A percentile compares a stretch with the other conserved stretches of the same genome.
These are phyloP conservation scores for Penicillium flavigenum DNA, from an alignment of 495 filamentous ascomycete species.

Conservation along the genomic window DNA sequence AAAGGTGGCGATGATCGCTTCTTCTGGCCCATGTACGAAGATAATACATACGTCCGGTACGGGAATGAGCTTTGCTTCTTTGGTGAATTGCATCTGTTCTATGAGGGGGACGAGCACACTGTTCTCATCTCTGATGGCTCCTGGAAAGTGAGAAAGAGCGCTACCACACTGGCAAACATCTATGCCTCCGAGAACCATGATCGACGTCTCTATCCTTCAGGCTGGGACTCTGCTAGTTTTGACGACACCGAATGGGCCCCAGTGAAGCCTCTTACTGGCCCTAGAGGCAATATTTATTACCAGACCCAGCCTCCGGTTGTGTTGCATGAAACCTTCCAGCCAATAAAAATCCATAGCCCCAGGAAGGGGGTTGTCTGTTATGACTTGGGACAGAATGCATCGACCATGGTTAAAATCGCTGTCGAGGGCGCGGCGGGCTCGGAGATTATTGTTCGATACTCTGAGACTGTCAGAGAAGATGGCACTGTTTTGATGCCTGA, in stretches of 20 bases:
- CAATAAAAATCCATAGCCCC: constrained; percentile 18
- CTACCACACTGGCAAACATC: constrained; percentile 31
- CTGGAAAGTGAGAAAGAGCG: constrained; percentile 29
- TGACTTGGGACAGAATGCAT: constrained; percentile 32
- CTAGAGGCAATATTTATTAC: constrained; percentile 27
- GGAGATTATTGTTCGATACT: constrained; percentile 29
- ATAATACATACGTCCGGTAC: constrained; percentile 34
- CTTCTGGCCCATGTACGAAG: constrained; percentile 37
- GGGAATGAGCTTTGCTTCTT: constrained; percentile 37
- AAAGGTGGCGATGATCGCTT: constrained; percentile 29
- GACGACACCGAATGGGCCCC: constrained; percentile 20
- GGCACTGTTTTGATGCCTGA: constrained; percentile 33
- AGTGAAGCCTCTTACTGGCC: constrained; percentile 30
- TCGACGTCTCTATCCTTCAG: constrained; percentile 24
- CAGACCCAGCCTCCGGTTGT: constrained; percentile 31
- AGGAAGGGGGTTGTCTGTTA: constrained; percentile 20
- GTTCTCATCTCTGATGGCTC: constrained; percentile 29
- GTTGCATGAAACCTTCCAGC: constrained; percentile 29
- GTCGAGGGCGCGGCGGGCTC: constrained; percentile 23
- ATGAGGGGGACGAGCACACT: constrained; percentile 21
- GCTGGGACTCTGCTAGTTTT: constrained; percentile 24
- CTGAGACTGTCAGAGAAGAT: constrained; percentile 27
- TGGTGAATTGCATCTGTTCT: constrained; percentile 29
- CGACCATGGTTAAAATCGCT: constrained; percentile 23
- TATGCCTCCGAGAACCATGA: constrained; percentile 33